Base-by-base conservation (phyloP, 192 early-diverging fungal genomes). In the Haplosporangium gracile region DNA sequence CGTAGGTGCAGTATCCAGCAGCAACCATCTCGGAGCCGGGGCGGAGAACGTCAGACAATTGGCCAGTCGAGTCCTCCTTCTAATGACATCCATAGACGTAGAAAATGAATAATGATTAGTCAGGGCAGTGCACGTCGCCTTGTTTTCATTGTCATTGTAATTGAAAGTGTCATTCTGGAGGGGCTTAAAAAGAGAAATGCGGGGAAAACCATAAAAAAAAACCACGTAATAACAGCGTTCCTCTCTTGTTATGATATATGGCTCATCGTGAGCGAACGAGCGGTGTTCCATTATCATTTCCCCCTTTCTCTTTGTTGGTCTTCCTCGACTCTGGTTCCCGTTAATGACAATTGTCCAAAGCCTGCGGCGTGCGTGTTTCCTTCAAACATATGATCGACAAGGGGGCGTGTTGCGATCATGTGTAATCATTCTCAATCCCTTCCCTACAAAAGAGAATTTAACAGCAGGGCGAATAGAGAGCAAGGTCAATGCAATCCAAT, bases 1-100 rank as follows among this genome's bases (percentile, higher is more conserved):
- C 98, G 88, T 99, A 99, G 93, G 98, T 98, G 91, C 97, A 98
- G 93, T 99, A 99, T 42, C 98, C 96, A 53, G 96, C 97, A 51
- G 95, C 95, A 47, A 98, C 93, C 91, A 99, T 96, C 82, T 99
- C 95, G 34, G 93, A 93, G 29, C 98, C 98, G 29, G 96, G 95
- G 6, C 95, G 92, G 74, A 99, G 92, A 51, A 97, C 94, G 88
- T 98, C 97, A n/a, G 91, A 88, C 74, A 84, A 88, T 68, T 92
- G 88, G 4, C 90, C 92, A 34, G 92, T 88, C 42, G 89, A 90
- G 68, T 26, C 85, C 70, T 89, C 87, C 39, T 89, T 90, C 79
- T 89, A 77, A 74, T 77, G 72, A 47, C 15, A 53, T 10, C n/a
- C 18, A 5, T 8, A 8, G 34, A 20, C 1, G 6, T 24, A 32